These are phyloP conservation scores for Fusarium pseudoanthophilum DNA, from an alignment of 2,329 filamentous ascomycete genomes.

Conservation along the genomic window DNA sequence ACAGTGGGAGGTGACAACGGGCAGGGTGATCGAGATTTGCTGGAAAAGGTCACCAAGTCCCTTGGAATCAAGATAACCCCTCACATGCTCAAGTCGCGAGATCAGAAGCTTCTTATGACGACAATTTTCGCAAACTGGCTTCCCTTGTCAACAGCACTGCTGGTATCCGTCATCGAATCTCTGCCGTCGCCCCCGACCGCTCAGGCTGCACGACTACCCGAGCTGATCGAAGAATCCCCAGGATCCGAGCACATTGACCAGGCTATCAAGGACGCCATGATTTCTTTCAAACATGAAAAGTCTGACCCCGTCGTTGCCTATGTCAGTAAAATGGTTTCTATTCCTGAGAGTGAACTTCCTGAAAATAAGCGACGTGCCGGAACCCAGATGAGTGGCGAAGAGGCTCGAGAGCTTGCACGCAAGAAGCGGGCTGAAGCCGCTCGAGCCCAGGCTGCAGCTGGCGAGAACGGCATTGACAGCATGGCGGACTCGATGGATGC, in stretches of 20 bases:
- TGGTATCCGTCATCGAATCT: constrained; percentile 94
- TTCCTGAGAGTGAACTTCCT: constrained; percentile 91
- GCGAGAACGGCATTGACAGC: constrained; percentile 61
- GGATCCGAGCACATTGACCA: constrained; percentile 77
- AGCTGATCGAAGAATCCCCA: constrained; percentile 81
- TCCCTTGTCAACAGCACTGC: constrained; percentile 87
- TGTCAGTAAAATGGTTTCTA: constrained; percentile 97
- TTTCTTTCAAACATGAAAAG: constrained; percentile 76
- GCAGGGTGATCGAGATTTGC: constrained; percentile 81
- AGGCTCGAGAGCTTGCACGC: constrained; percentile 86
- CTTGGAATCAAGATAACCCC: constrained; percentile 83
- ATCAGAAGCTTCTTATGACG: constrained; percentile 84
- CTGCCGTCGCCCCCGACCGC: constrained; percentile 85
- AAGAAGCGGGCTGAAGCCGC: constrained; percentile 92
- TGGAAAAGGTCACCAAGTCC: constrained; percentile 96
- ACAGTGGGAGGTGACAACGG: constrained; percentile 84
- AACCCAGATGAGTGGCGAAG: constrained; percentile 80
- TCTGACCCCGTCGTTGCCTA: constrained; percentile 89
- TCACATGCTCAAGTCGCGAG: constrained; percentile 85
- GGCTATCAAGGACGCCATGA: constrained; percentile 81
- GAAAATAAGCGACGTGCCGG: constrained; percentile 81
- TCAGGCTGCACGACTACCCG: constrained; percentile 82
- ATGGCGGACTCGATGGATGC: constrained; percentile 70
- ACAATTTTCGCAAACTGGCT: constrained; percentile 91
- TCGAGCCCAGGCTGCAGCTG: constrained; percentile 73